Percentiles rank a stretch among this genome's conserved stretches.
Evolutionary conservation across 805 yeast species (phyloP).

Genomic region (Ogataea nakhonphanomensis): DNA sequence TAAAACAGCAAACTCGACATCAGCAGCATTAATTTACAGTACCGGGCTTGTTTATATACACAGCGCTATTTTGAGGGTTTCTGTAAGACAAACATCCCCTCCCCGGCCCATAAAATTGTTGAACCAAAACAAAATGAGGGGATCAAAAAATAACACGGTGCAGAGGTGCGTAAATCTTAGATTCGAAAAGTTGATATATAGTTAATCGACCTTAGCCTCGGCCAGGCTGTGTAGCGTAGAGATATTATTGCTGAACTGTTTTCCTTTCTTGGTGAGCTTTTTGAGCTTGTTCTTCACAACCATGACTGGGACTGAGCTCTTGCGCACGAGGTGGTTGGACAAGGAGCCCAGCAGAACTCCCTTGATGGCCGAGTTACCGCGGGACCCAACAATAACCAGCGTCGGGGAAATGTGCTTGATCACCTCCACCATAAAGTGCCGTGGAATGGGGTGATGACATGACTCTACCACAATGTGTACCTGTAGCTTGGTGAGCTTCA

Average conservation of each 20-base stretch:
- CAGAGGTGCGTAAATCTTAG: background rate
- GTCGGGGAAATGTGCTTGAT: slow-evolving; percentile 72
- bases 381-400: slow-evolving; percentile 70
- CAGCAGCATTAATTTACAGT: background rate
- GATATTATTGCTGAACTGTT: slow-evolving; percentile 54
- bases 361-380: slow-evolving; percentile 67
- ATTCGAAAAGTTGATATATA: background rate
- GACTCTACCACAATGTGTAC: slow-evolving; percentile 72
- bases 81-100: slow-evolving; percentile 9
- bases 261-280: slow-evolving; percentile 55
- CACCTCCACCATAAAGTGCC: slow-evolving; percentile 65
- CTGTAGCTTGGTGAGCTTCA: slow-evolving; percentile 65
- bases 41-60: slow-evolving; percentile 5
- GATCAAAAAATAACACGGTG: slow-evolving; percentile 6
- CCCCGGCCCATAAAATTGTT: slow-evolving; percentile 12
- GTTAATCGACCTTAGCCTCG: slow-evolving; percentile 39
- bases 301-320: slow-evolving; percentile 75
- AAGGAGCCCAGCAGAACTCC: slow-evolving; percentile 73
- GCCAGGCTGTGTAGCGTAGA: slow-evolving; percentile 44
- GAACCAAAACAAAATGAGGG: slow-evolving; percentile 23
- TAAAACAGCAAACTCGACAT: background rate
- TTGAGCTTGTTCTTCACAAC: slow-evolving; percentile 71
- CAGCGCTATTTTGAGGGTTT: background rate
- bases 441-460: slow-evolving; percentile 71
- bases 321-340: slow-evolving; percentile 68